Conservation (phyloP, 2,329 filamentous ascomycete genomes). For the Colletotrichum lini region DNA sequence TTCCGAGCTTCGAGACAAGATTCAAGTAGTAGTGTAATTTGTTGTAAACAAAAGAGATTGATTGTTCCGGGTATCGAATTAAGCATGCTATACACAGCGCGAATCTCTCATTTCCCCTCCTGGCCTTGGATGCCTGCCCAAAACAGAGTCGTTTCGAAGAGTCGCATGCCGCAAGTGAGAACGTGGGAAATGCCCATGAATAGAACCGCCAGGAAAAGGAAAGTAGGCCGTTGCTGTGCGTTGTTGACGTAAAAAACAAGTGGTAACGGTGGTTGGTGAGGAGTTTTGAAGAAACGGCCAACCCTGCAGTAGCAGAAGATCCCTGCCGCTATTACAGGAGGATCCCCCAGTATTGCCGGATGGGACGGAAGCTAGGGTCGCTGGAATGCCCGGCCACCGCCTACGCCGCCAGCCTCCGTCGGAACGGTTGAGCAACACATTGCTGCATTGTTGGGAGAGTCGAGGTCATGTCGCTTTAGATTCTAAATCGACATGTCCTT, state of each 20-base stretch:
- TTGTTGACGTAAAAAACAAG: conserved; percentile 32
- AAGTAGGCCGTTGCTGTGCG: conserved; percentile 39
- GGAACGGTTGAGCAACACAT: not conserved
- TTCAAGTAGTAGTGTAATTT: not conserved
- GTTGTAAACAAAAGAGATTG: conserved; percentile 34
- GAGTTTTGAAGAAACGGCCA: not conserved
- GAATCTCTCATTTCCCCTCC: conserved; percentile 5
- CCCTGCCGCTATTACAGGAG: conserved; percentile 15
- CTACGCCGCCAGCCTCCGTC: not conserved
- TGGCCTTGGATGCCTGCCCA: conserved; percentile 14
- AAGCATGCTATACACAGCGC: conserved; percentile 39
- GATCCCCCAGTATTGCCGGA: conserved; percentile 20
- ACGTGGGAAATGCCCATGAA: conserved; percentile 19
- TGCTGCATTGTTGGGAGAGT: not conserved
- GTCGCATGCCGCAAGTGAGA: conserved; percentile 28
- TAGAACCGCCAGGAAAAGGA: conserved; percentile 23
- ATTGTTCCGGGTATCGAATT: conserved; percentile 43
- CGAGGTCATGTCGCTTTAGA: conserved; percentile 19
- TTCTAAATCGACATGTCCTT: conserved; percentile 13
- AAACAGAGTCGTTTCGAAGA: conserved; percentile 25
- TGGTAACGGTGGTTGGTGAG: not conserved
- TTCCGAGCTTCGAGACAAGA: not conserved
- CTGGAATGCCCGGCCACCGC: conserved; percentile 22
- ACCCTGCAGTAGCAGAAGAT: conserved; percentile 16
- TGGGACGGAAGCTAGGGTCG: conserved; percentile 35